These are phyloP conservation scores for Hypoxylon sp. DNA, from an alignment of 2,329 filamentous ascomycete species.

Conservation along the genomic window DNA sequence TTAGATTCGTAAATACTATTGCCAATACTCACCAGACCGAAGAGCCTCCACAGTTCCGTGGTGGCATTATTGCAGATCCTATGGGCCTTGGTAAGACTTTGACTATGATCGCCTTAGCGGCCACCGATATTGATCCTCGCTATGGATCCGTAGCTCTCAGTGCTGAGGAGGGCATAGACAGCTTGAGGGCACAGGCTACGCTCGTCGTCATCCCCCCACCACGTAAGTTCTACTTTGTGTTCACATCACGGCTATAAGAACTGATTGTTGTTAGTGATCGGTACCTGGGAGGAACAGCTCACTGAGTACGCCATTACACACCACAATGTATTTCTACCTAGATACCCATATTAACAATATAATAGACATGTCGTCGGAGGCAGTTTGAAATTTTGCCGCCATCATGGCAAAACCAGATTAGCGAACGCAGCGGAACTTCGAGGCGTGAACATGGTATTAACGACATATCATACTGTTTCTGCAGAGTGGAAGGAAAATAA, in stretches of 20 bases:
- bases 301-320: not conserved
- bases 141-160: not conserved
- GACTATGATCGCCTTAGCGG: conserved; percentile 7
- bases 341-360: not conserved
- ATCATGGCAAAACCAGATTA: conserved; percentile 4
- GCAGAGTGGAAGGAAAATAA: conserved; percentile 2
- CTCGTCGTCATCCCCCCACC: conserved; percentile 14
- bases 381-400: not conserved
- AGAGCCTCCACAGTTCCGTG: conserved; percentile 5
- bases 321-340: not conserved
- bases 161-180: not conserved
- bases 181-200: not conserved
- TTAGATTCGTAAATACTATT: not conserved
- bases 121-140: not conserved
- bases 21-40: not conserved
- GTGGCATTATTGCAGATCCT: conserved; percentile 9
- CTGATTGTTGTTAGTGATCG: not conserved
- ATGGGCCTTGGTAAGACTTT: conserved; percentile 16
- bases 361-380: not conserved
- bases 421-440: not conserved
- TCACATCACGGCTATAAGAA: not conserved
- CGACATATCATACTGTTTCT: conserved; percentile 5
- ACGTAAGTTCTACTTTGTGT: not conserved
- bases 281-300: conserved; percentile 7
- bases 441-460: not conserved